Evolutionary conservation across 257 asterid genomes (phyloP).

Genomic region (Lavandula angustifolia): DNA sequence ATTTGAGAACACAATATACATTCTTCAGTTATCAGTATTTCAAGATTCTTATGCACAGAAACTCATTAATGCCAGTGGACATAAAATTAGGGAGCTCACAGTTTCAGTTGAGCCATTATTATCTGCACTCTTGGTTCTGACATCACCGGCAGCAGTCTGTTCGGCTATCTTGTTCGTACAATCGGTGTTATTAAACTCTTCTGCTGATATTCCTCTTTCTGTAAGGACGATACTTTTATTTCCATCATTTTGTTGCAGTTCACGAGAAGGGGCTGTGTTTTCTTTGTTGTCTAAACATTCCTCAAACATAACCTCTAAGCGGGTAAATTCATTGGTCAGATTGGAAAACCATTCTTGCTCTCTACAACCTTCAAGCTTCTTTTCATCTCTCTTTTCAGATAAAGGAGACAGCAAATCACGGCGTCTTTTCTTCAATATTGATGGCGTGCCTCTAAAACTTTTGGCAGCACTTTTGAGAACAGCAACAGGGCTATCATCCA

Average conservation of each 20-base stretch:
- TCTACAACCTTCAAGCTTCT: constrained; percentile 58
- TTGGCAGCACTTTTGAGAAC: constrained; percentile 85
- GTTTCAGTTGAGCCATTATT: constrained; percentile 39
- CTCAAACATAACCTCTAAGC: constrained; percentile 67
- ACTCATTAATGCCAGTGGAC: constrained; percentile 11
- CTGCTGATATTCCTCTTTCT: constrained; percentile 35
- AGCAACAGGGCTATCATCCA: constrained; percentile 74
- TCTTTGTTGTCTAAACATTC: constrained; percentile 54
- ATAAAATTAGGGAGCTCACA: constrained; percentile 46
- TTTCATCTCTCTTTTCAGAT: constrained; percentile 76
- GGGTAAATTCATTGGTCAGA: constrained; percentile 53
- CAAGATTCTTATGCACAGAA: constrained; percentile 15
- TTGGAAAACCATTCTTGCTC: constrained; percentile 50
- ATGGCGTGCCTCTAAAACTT: constrained; percentile 77
- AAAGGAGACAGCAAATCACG: constrained; percentile 87
- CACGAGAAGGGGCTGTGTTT: constrained; percentile 46
- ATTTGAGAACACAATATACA: constrained; percentile 6
- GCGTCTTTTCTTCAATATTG: constrained; percentile 86
- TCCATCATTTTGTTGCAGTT: constrained; percentile 33
- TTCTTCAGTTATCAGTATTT: constrained; percentile 16
- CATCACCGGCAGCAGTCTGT: constrained; percentile 33
- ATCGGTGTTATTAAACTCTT: constrained; percentile 32
- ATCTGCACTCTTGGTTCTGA: constrained; percentile 35
- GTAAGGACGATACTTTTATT: constrained; percentile 30
- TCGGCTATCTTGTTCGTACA: constrained; percentile 32